Evolutionary conservation across 176 grass and related monocot genomes (phyloP).

Genomic region (Musa troglodytarum): DNA sequence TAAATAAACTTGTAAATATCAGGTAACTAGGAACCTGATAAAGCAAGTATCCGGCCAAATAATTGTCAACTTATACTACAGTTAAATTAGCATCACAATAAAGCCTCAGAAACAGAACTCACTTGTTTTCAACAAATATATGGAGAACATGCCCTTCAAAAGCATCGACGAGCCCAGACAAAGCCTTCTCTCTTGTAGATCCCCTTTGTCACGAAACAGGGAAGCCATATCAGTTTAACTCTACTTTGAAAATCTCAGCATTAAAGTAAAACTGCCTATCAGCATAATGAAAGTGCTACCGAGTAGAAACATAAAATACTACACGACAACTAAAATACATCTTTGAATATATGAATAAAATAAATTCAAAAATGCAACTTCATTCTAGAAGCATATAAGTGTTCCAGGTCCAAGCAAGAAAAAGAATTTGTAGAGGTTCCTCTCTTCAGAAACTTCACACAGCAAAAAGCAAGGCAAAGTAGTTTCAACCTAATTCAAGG

Average conservation of each 20-base stretch:
- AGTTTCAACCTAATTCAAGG: background rate
- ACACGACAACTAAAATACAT: too few relatives aligned
- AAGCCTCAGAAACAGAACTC: slow-evolving; percentile 5
- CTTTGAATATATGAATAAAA: background rate
- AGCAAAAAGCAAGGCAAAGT: background rate
- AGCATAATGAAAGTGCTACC: background rate
- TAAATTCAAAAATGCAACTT: background rate
- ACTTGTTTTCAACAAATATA: slow-evolving; percentile 73
- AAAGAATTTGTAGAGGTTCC: background rate
- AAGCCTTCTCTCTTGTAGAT: slow-evolving; percentile 56
- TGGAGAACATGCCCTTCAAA: slow-evolving; percentile 73
- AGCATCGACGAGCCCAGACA: slow-evolving; percentile 54
- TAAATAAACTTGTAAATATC: background rate
- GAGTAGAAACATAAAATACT: background rate
- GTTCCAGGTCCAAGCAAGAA: background rate
- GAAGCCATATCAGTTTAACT: background rate
- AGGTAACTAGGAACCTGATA: background rate
- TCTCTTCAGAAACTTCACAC: background rate
- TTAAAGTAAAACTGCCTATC: background rate
- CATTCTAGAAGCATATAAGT: background rate
- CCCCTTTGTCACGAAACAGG: slow-evolving; percentile 39
- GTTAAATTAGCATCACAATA: background rate
- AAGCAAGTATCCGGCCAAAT: background rate
- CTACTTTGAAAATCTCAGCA: background rate
- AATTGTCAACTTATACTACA: background rate